A percentile compares a stretch with the other conserved stretches of the same genome.
Conservation (phyloP, 352 stramenopile genomes). For the Globisporangium viniferum region DNA sequence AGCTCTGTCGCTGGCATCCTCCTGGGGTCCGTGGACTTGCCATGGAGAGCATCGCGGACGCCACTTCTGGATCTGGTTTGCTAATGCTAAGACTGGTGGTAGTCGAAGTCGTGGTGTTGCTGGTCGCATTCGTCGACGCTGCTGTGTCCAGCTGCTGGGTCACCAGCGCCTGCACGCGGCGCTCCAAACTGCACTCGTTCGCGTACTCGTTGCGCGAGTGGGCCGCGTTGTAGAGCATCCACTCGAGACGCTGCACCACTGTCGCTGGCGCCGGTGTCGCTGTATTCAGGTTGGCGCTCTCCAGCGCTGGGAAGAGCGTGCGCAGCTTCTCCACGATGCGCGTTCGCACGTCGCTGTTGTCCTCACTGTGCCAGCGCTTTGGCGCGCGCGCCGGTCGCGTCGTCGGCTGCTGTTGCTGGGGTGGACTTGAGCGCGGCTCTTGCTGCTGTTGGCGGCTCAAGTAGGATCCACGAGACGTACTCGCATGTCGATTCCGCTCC, state of each 20-base stretch:
- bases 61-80: neutral
- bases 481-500: neutral
- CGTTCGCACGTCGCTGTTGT: constrained; percentile 23
- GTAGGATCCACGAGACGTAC: neutral
- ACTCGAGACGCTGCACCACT: constrained; percentile 70
- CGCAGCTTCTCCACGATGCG: constrained; percentile 25
- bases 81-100: neutral
- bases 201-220: constrained; percentile 64
- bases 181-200: constrained; percentile 57
- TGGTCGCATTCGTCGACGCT: neutral
- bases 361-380: constrained; percentile 16
- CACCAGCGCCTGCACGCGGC: constrained; percentile 70
- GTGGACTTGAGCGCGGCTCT: neutral
- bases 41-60: neutral
- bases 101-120: neutral
- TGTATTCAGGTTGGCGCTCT: constrained; percentile 13
- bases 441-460: neutral
- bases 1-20: constrained; percentile 3
- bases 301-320: constrained; percentile 27
- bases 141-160: constrained; percentile 26
- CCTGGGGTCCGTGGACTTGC: neutral
- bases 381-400: constrained; percentile 4
- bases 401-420: constrained; percentile 15
- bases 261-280: constrained; percentile 28
- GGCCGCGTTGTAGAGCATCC: constrained; percentile 71